Evolutionary conservation across 495 filamentous ascomycete genomes (phyloP), one percentile per base, ranked within the genome.

Genomic region (Penicillium turbatum): DNA sequence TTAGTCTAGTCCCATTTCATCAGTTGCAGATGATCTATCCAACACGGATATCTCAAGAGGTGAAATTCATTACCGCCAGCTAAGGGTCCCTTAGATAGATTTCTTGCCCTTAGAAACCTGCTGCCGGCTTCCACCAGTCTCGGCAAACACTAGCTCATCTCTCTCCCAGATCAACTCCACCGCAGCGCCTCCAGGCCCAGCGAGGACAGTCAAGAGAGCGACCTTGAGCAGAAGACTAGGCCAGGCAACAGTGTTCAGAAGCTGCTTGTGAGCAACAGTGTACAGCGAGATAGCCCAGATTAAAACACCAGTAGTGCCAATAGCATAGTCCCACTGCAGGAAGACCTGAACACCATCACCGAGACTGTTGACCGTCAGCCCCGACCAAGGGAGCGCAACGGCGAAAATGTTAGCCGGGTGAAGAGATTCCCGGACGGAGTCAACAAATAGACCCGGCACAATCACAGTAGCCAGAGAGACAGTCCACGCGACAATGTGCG

Each of bases 291-390:
- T 47, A 2, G 80, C 76, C 84, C 84, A 87, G 6, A 83, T 21
- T 12, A 84, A 48, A 29, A 83, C 55, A 1, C 79, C 74, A 6
- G 57, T 48, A 7, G 75, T 74, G 4, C 79, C 82, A 47, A 80
- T 72, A 55, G 82, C 66, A 17, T 83, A 70, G 51, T 87, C 84
- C 72, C 79, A 86, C 39, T 79, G 77, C 26, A 86, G 56, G 59
- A 86, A 80, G 15, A 69, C 66, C 45, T 74, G 74, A 8, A 78
- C 73, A 8, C 83, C 74, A 15, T 71, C 62, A 5, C 70, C 75
- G n/a, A 85, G 62, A 6, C 60, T 67, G 29, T 70, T 56, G 3
- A 76, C 73, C 21, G 51, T 56, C 31, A 72, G 55, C 0, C 63
- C 65, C 1, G 66, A 61, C 58, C 80, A 77, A 29, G 72, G 73